These are phyloP conservation scores for Rhizopogon vinicolor DNA, from an alignment of 768 basidiomycete genomes.

Conservation along the genomic window DNA sequence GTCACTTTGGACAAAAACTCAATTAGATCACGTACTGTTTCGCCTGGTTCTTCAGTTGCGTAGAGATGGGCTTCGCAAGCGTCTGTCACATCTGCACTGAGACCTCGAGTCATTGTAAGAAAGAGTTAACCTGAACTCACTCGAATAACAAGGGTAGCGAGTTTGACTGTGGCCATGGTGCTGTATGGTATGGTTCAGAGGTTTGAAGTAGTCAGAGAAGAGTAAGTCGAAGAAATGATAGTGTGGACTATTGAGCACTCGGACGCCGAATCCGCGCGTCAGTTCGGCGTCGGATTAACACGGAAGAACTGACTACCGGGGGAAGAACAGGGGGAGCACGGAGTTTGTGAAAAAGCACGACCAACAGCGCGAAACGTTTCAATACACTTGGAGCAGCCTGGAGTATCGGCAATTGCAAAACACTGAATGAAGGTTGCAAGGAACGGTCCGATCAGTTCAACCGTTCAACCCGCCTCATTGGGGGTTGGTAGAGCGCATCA, in stretches of 20 bases:
- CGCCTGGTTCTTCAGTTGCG: conserved; percentile 64
- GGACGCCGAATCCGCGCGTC: not conserved
- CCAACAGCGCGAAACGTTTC: not conserved
- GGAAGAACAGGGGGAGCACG: not conserved
- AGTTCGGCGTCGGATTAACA: not conserved
- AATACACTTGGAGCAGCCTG: not conserved
- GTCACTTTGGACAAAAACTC: not conserved
- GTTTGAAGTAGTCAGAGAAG: not conserved
- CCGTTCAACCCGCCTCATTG: not conserved
- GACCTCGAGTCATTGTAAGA: not conserved
- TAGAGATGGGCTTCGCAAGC: conserved; percentile 79
- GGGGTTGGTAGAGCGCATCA: not conserved
- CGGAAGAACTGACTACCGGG: not conserved
- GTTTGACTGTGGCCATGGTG: conserved; percentile 67
- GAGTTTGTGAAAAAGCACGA: not conserved
- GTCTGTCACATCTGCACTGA: conserved; percentile 41
- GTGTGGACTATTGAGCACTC: not conserved
- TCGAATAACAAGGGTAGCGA: conserved; percentile 70
- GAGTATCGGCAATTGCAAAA: no score
- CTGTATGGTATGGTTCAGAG: not conserved
- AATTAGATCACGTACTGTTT: conserved; percentile 47
- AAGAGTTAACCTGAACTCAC: conserved; percentile 36
- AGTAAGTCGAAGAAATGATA: not conserved
- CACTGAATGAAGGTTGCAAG: no score
- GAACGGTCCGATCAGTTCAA: no score